phyloP scores from a whole-genome alignment of 495 filamentous ascomycete species.

The Aspergillus sclerotioniger region DNA sequence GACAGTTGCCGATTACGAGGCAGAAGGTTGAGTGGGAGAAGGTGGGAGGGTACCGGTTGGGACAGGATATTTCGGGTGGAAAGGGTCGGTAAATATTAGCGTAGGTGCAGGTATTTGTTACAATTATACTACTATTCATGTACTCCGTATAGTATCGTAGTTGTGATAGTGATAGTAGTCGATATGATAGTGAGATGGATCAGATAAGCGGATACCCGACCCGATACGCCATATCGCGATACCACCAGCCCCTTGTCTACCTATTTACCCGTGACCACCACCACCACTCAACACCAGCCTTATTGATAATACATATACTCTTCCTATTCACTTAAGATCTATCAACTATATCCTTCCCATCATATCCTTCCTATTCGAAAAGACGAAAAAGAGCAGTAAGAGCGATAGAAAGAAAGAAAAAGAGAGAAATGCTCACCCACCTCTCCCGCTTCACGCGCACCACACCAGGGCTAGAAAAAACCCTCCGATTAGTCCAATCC shows the following conservation, averaged over 20 bases:
- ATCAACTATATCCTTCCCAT: not conserved
- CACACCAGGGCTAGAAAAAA: slow-evolving; percentile 56
- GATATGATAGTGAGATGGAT: not conserved
- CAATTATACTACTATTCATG: not conserved
- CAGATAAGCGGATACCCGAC: not conserved
- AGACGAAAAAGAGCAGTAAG: not conserved
- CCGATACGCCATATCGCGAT: not conserved
- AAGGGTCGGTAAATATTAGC: slow-evolving; percentile 39
- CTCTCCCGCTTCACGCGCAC: slow-evolving; percentile 38
- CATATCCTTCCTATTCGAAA: slow-evolving; percentile 3
- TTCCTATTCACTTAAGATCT: no score
- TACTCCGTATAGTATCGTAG: not conserved
- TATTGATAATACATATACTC: not conserved
- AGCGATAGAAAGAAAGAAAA: not conserved
- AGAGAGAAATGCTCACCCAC: slow-evolving; percentile 23
- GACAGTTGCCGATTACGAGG: slow-evolving; percentile 92
- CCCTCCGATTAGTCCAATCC: slow-evolving; percentile 59
- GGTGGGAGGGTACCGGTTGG: slow-evolving; percentile 88
- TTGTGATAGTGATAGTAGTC: not conserved
- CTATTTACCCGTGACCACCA: no score
- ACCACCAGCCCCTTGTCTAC: not conserved
- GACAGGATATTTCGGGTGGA: slow-evolving; percentile 60
- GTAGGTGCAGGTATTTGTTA: not conserved
- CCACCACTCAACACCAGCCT: no score
- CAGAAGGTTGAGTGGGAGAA: slow-evolving; percentile 99